Base-by-base conservation (phyloP, 148 eudicot species). In the Chenopodium album region DNA sequence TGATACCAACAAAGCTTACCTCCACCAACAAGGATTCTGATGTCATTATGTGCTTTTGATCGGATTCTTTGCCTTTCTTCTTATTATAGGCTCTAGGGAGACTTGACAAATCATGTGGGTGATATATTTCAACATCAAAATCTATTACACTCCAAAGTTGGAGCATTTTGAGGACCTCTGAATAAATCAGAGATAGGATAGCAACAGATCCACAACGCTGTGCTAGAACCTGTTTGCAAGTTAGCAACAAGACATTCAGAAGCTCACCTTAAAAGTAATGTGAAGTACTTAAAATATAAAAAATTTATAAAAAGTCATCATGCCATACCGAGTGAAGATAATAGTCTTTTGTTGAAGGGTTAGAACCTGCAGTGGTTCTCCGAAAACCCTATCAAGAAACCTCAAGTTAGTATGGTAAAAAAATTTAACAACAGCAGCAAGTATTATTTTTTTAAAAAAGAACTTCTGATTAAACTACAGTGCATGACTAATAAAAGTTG, bases 271-370 rank as follows among this genome's bases (percentile, higher is more conserved):
- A 60, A 62, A 47, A 14, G 68, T 66, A 56, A 66, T 37, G 34
- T 52, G 47, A 22, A 28, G 5, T 29, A n/a, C 37, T 48, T 71
- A 7, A 48, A 63, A 16, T 41, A 34, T 72, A 84, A 80, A 7
- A 23, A 16, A 64, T 46, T 34, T 4, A 31, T 6, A 13, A 44
- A 77, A 82, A 69, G 9, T 29, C 23, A n/a, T 50, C 65, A 41
- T 68, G 75, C 17, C 91, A 72, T 90, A 92, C 98, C 79, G 98
- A 94, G 82, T 93, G 94, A 89, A 94, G 98, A 85, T 94, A 94
- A 87, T 90, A 91, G 67, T 94, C 85, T 63, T 88, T 94, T 78
- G 91, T 92, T 71, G 87, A 90, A 60, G 88, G 78, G 62, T 85
- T 90, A 82, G 84, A 79, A 56, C 88, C 84, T 78, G 89, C 84